Evolutionary conservation across 495 filamentous ascomycete species (phyloP).

Genomic region (Hypoxylon fuscum): DNA sequence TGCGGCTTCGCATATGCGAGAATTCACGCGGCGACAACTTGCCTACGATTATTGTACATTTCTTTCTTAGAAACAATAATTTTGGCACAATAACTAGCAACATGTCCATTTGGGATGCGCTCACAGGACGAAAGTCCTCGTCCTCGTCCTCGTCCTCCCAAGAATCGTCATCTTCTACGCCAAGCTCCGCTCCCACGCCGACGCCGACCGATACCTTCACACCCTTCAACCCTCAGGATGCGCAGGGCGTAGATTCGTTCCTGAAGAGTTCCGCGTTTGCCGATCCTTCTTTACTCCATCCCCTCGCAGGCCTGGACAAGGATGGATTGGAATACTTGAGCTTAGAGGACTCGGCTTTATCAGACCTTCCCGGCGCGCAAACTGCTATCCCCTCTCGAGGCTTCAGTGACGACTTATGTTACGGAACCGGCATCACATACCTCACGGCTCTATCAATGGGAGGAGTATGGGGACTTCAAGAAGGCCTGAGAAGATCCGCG

Average conservation of each 20-base stretch:
- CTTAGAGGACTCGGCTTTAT: slow-evolving; percentile 90
- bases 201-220: slow-evolving; percentile 59
- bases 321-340: slow-evolving; percentile 91
- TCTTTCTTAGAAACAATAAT: slow-evolving; percentile 1
- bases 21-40: slow-evolving; percentile 11
- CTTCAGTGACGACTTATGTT: slow-evolving; percentile 98
- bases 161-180: slow-evolving; percentile 41
- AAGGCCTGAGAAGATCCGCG: slow-evolving; percentile 79
- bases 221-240: slow-evolving; percentile 72
- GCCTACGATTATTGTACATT: slow-evolving; percentile 2
- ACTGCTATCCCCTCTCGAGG: slow-evolving; percentile 92
- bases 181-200: slow-evolving; percentile 43
- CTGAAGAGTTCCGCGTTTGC: slow-evolving; percentile 72
- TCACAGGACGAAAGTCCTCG: slow-evolving; percentile 81
- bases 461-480: slow-evolving; percentile 88
- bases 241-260: slow-evolving; percentile 84
- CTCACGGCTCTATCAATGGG: slow-evolving; percentile 84
- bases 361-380: slow-evolving; percentile 83
- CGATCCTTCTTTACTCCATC: slow-evolving; percentile 89
- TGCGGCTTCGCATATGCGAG: slow-evolving; percentile 24
- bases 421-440: slow-evolving; percentile 95
- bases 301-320: slow-evolving; percentile 92
- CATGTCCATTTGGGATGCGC: slow-evolving; percentile 87
- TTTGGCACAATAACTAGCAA: slow-evolving; percentile 12
- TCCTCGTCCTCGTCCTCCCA: slow-evolving; percentile 52